Evolutionary conservation across 106 monocot species (phyloP).

Genomic region (Dendrobium nobile): DNA sequence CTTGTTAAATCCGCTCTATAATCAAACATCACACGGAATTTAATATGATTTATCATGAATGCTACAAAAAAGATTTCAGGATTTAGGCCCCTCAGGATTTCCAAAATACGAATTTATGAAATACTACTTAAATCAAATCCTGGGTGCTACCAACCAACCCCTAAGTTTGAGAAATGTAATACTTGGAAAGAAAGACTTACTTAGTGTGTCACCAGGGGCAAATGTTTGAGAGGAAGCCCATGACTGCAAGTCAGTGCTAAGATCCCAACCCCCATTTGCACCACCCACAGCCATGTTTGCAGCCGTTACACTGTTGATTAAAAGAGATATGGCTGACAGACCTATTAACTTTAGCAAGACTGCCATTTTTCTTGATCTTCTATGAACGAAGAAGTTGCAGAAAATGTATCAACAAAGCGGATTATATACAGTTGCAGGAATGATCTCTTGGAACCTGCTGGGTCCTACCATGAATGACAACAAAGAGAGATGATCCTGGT

Average conservation of each 20-base stretch:
- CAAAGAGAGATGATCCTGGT: no score
- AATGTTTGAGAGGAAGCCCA: constrained; percentile 4
- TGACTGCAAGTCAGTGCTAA: background rate
- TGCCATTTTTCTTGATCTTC: background rate
- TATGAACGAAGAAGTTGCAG: background rate
- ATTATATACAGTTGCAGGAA: background rate
- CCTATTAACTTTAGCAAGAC: background rate
- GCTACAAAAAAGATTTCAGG: no score
- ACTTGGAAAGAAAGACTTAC: background rate
- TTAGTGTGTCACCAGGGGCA: background rate
- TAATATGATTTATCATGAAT: no score
- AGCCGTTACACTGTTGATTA: background rate
- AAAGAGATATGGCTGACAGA: background rate
- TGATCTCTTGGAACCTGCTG: background rate
- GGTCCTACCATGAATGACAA: no score
- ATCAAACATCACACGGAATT: no score
- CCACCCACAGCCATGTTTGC: background rate
- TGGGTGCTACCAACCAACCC: no score
- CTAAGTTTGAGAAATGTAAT: background rate
- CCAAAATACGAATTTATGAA: no score
- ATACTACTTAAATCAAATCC: no score
- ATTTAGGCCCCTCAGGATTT: no score
- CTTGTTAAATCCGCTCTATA: no score
- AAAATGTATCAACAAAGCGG: background rate
- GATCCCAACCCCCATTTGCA: background rate